phyloP scores from a whole-genome alignment of 2,329 filamentous ascomycete species.

The Aspergillus tubingensis region DNA sequence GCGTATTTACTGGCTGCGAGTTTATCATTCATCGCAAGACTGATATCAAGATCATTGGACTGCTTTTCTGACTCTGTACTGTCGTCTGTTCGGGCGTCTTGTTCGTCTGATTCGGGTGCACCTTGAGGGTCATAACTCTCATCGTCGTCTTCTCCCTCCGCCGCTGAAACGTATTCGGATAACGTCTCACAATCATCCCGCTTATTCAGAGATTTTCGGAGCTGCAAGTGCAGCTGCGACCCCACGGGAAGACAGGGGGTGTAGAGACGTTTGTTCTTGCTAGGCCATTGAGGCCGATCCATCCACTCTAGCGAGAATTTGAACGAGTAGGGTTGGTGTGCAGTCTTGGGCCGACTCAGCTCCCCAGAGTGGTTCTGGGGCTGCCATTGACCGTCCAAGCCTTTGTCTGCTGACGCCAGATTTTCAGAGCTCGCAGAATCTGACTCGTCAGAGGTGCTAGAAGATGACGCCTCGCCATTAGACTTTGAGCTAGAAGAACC shows the following conservation, averaged over 20 bases:
- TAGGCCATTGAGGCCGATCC: conserved; percentile 53
- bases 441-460: conserved; percentile 40
- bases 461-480: conserved; percentile 44
- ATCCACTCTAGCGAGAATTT: conserved; percentile 70
- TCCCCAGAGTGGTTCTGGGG: conserved; percentile 26
- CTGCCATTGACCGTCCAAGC: conserved; percentile 31
- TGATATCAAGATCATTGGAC: conserved; percentile 8
- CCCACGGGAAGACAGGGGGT: conserved; percentile 59
- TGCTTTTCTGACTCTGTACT: conserved; percentile 12
- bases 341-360: conserved; percentile 37
- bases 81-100: neutral
- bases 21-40: conserved; percentile 28
- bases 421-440: conserved; percentile 33
- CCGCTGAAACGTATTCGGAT: conserved; percentile 24
- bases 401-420: conserved; percentile 26
- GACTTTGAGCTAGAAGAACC: conserved; percentile 47
- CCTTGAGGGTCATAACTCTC: conserved; percentile 13
- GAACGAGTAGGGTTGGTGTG: conserved; percentile 62
- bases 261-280: conserved; percentile 55
- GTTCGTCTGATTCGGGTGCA: conserved; percentile 9
- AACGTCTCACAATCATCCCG: conserved; percentile 28
- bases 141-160: conserved; percentile 21
- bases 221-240: conserved; percentile 56
- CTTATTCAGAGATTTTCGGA: conserved; percentile 30
- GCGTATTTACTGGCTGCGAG: conserved; percentile 56